Evolutionary conservation across 768 basidiomycete species (phyloP).

Genomic region (Asterophora parasitica): DNA sequence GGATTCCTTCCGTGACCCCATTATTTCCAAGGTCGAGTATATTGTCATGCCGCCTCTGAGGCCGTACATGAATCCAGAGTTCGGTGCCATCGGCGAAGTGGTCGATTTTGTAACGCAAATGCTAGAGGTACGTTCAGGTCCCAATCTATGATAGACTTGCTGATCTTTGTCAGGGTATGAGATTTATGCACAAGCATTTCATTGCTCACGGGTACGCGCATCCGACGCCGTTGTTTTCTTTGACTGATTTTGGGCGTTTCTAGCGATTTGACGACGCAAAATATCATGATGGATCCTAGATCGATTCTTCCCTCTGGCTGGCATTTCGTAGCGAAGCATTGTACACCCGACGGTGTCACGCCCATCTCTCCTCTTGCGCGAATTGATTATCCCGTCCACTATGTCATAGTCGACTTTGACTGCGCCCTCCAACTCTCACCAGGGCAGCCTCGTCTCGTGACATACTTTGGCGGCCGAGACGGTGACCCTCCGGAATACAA

Average conservation of each 20-base stretch:
- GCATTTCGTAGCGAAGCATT: conserved; percentile 28
- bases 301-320: conserved; percentile 28
- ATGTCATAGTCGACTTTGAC: conserved; percentile 35
- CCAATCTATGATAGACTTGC: background rate
- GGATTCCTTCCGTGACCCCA: conserved; percentile 18
- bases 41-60: conserved; percentile 34
- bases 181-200: conserved; percentile 27
- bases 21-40: conserved; percentile 10
- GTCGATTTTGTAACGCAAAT: conserved; percentile 29
- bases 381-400: conserved; percentile 31
- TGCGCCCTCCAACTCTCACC: conserved; percentile 18
- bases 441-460: conserved; percentile 10
- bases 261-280: conserved; percentile 28
- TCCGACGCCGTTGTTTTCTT: background rate
- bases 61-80: conserved; percentile 31
- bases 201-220: conserved; percentile 26
- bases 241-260: background rate
- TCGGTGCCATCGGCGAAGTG: conserved; percentile 21
- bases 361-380: conserved; percentile 24
- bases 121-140: conserved; percentile 4
- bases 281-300: too few relatives aligned
- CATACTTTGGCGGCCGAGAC: conserved; percentile 7
- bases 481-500: too few relatives aligned
- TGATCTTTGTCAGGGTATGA: conserved; percentile 20
- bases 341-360: conserved; percentile 26